A percentile compares a stretch with the other conserved stretches of the same genome.
These are phyloP conservation scores for Emergomyces africanus DNA, from an alignment of 2,329 filamentous ascomycete genomes.

Conservation along the genomic window DNA sequence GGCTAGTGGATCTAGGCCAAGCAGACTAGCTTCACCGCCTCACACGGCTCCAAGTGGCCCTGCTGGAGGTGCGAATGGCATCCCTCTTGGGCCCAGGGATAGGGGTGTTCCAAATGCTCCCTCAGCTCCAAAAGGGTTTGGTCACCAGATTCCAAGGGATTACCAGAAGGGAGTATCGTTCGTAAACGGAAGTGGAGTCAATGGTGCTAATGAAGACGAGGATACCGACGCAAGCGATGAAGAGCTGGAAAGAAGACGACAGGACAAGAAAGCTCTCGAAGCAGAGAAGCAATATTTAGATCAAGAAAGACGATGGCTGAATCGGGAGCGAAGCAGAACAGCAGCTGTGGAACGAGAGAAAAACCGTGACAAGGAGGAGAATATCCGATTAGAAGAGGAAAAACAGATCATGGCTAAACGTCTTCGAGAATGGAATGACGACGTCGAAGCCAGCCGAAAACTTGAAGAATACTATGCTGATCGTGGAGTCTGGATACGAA, in stretches of 20 bases:
- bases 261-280: conserved; percentile 60
- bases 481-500: conserved; percentile 70
- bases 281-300: conserved; percentile 71
- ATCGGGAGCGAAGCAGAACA: conserved; percentile 70
- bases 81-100: conserved; percentile 61
- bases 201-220: conserved; percentile 57
- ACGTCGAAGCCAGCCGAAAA: conserved; percentile 62
- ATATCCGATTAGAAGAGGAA: conserved; percentile 49
- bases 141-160: conserved; percentile 52
- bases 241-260: conserved; percentile 62
- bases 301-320: conserved; percentile 80
- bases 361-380: conserved; percentile 65
- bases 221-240: conserved; percentile 79
- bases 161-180: conserved; percentile 71
- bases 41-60: conserved; percentile 49
- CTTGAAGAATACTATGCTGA: conserved; percentile 76
- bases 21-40: conserved; percentile 60
- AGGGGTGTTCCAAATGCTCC: conserved; percentile 61
- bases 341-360: conserved; percentile 77
- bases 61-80: conserved; percentile 54
- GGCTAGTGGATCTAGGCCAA: conserved; percentile 46
- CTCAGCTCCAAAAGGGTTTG: conserved; percentile 53
- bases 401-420: conserved; percentile 57
- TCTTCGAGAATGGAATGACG: conserved; percentile 77
- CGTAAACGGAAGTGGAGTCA: conserved; percentile 62